Conservation (phyloP, 805 yeast genomes). For the Schwanniomyces occidentalis region DNA sequence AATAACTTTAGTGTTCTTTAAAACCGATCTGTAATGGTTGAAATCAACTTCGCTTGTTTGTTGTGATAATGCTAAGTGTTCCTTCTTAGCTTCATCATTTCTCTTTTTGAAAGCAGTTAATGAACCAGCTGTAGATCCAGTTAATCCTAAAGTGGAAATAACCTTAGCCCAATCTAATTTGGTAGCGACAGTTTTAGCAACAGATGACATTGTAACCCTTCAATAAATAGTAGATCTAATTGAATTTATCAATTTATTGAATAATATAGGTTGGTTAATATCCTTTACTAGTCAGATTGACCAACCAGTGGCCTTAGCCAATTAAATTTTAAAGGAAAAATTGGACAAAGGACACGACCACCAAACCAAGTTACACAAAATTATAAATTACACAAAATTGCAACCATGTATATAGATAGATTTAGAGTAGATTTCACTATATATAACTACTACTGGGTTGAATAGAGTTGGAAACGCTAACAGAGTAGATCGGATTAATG, state of each 20-base stretch:
- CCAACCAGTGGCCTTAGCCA: slow-evolving; percentile 3
- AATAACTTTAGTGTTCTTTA: slow-evolving; percentile 80
- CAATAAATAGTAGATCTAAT: too few relatives aligned
- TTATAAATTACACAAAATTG: slow-evolving; percentile 1
- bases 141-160: slow-evolving; percentile 81
- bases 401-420: too few relatives aligned
- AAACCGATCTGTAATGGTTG: slow-evolving; percentile 69
- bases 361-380: slow-evolving; percentile 3
- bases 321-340: slow-evolving; percentile 2
- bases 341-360: slow-evolving; percentile 4
- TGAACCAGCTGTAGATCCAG: slow-evolving; percentile 88
- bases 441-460: too few relatives aligned
- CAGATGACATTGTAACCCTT: slow-evolving; percentile 31
- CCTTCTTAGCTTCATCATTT: slow-evolving; percentile 95
- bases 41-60: slow-evolving; percentile 84
- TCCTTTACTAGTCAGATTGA: too few relatives aligned
- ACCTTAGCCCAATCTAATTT: slow-evolving; percentile 96
- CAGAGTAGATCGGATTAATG: too few relatives aligned
- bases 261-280: too few relatives aligned
- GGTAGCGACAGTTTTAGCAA: slow-evolving; percentile 65
- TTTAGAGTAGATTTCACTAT: too few relatives aligned
- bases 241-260: slow-evolving; percentile 3
- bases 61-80: slow-evolving; percentile 63
- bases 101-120: slow-evolving; percentile 95
- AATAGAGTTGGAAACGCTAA: too few relatives aligned